A percentile compares a stretch with the other conserved stretches of the same genome.
Conservation (phyloP, 306 rosid genomes). For the Cucurbita moschata region DNA sequence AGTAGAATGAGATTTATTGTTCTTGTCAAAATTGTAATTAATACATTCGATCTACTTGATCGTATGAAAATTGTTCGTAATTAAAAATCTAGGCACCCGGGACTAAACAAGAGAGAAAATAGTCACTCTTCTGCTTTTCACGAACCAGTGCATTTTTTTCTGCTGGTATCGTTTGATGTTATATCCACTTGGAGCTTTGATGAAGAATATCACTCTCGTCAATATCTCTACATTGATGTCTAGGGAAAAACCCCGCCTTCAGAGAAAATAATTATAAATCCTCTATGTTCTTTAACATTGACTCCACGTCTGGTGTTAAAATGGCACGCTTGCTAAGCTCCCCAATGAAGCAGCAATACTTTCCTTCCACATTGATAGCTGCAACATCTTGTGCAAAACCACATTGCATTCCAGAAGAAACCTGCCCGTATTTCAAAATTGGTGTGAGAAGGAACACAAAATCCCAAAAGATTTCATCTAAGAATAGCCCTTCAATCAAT, state of each 20-base stretch:
- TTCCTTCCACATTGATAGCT: constrained; percentile 45
- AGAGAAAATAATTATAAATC: constrained; percentile 23
- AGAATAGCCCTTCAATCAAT: not conserved
- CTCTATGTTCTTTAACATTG: constrained; percentile 23
- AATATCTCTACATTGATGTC: not conserved
- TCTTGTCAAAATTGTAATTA: not conserved
- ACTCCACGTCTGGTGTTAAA: constrained; percentile 50
- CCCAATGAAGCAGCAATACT: constrained; percentile 40
- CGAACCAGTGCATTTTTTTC: not conserved
- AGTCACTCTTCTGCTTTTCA: not conserved
- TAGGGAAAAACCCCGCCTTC: not conserved
- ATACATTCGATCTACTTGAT: not conserved
- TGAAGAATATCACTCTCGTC: not conserved
- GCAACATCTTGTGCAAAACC: constrained; percentile 48
- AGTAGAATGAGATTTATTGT: not conserved
- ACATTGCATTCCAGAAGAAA: constrained; percentile 61
- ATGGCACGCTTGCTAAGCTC: constrained; percentile 52
- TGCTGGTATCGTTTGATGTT: not conserved
- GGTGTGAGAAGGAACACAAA: not conserved
- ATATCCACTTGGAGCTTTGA: not conserved
- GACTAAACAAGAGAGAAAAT: not conserved
- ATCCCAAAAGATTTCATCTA: not conserved
- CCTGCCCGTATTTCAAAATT: constrained; percentile 30
- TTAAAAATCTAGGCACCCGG: not conserved
- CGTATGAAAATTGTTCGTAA: not conserved